phyloP scores from a whole-genome alignment of 2,329 filamentous ascomycete genomes.

The Phaeosphaeria sp. region DNA sequence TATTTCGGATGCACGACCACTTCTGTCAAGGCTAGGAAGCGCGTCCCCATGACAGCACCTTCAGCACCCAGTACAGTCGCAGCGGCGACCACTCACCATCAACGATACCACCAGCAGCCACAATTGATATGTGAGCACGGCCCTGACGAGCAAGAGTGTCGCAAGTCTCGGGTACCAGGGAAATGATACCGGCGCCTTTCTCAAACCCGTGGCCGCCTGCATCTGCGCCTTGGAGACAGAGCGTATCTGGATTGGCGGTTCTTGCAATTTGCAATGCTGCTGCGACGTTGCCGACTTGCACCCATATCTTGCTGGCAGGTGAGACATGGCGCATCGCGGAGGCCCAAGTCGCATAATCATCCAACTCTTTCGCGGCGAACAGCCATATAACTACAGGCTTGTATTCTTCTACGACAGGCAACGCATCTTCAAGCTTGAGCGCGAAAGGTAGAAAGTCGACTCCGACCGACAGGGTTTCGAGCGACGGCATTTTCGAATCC shows the following conservation, averaged over 20 bases:
- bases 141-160: slow-evolving; percentile 53
- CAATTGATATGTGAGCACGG: slow-evolving; percentile 40
- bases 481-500: slow-evolving; percentile 19
- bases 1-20: slow-evolving; percentile 55
- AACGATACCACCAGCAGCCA: slow-evolving; percentile 67
- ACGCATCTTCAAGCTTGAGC: slow-evolving; percentile 52
- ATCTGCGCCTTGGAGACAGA: slow-evolving; percentile 70
- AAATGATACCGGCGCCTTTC: slow-evolving; percentile 62
- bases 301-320: slow-evolving; percentile 58
- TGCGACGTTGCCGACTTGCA: slow-evolving; percentile 67
- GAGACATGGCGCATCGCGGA: slow-evolving; percentile 40
- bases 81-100: slow-evolving; percentile 66
- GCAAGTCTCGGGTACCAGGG: slow-evolving; percentile 64
- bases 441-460: slow-evolving; percentile 67
- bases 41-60: slow-evolving; percentile 69
- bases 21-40: slow-evolving; percentile 64
- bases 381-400: slow-evolving; percentile 70
- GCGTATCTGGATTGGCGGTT: slow-evolving; percentile 61
- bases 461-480: slow-evolving; percentile 57
- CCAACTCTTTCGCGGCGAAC: slow-evolving; percentile 63
- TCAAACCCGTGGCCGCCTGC: slow-evolving; percentile 70
- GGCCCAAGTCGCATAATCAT: slow-evolving; percentile 48
- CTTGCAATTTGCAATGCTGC: slow-evolving; percentile 60
- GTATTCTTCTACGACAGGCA: slow-evolving; percentile 61
- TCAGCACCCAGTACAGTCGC: slow-evolving; percentile 61